Evolutionary conservation across 352 stramenopile genomes (phyloP), one percentile per base, ranked within the genome.

Genomic region (Phytophthora citricola): DNA sequence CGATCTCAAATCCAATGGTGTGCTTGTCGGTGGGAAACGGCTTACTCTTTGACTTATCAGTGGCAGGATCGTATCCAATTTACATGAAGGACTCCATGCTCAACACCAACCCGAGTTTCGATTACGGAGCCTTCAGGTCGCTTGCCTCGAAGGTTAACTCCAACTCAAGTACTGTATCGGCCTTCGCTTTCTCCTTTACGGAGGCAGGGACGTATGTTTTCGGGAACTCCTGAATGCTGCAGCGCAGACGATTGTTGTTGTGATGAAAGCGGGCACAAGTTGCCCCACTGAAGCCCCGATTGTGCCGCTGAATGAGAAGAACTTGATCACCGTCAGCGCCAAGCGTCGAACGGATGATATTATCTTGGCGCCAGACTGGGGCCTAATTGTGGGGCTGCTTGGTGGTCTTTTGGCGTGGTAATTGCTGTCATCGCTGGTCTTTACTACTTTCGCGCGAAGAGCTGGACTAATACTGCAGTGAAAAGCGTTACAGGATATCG

Each of bases 81-180:
- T 98, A 98, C 65, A 63, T 97, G 24, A 98, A 98, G 65, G 92
- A 98, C 65, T 98, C 92, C 20, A 91, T 98, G 70, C 87, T 98
- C 31, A 98, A 98, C 65, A 97, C 92, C 4, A 98, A 98, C 49
- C 73, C 81, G 5, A 86, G 74, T 50, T 98, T 98, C 47, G 95
- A 98, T 69, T 98, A 95, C 44, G 85, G 85, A 14, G 76, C 76
- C 4, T 98, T 98, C 63, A 77, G 91, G 7, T 73, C 73, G 2
- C 66, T 98, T 14, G 79, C 79, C 4, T 65, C 79, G 2, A 85
- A 82, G 40, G 63, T 92, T 24, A 89, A 81, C 27, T 76, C 79
- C 1, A 95, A 93, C 36, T 22, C 58, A 1, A 81, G 71, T 8
- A 74, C 68, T 0, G 81, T 98, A 3, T 75, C 87, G 1, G 73